Evolutionary conservation across 1,139 yeast genomes (phyloP).

Genomic region (Geotrichum cucujoidarum): DNA sequence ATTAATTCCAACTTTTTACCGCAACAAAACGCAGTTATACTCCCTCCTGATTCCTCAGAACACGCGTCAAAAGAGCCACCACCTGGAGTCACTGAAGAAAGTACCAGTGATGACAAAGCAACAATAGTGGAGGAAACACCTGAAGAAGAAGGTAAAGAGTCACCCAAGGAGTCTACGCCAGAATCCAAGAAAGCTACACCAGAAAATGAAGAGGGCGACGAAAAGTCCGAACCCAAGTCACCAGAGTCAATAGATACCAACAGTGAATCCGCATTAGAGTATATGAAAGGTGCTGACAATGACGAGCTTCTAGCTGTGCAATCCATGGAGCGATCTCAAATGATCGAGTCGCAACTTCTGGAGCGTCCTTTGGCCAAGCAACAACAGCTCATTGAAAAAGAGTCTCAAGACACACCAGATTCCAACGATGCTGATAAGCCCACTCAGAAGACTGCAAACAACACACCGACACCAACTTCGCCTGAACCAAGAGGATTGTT

Average conservation of each 20-base stretch:
- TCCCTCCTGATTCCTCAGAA: constrained; percentile 18
- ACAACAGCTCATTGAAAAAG: constrained; percentile 58
- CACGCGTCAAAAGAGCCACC: constrained; percentile 1
- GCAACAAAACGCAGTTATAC: constrained; percentile 54
- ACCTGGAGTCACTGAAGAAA: constrained; percentile 1
- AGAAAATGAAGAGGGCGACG: neutral
- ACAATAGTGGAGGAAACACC: neutral
- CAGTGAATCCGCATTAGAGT: constrained; percentile 5
- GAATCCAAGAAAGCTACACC: too few relatives aligned
- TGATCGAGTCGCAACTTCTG: constrained; percentile 61
- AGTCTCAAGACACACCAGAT: constrained; percentile 36
- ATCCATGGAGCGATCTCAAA: constrained; percentile 52
- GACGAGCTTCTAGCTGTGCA: constrained; percentile 30
- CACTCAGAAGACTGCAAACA: neutral
- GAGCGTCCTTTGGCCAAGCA: constrained; percentile 80
- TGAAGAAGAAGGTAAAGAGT: neutral
- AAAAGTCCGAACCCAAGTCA: neutral
- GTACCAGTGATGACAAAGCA: constrained; percentile 6
- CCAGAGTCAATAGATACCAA: too few relatives aligned
- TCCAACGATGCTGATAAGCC: constrained; percentile 4
- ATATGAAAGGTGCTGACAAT: constrained; percentile 21
- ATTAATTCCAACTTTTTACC: constrained; percentile 91
- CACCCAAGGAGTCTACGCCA: neutral
- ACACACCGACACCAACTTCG: neutral
- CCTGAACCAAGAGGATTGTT: constrained; percentile 44